These are phyloP conservation scores for Aphelidium insulamus DNA, from an alignment of 371 early-diverging fungal genomes.

Conservation along the genomic window DNA sequence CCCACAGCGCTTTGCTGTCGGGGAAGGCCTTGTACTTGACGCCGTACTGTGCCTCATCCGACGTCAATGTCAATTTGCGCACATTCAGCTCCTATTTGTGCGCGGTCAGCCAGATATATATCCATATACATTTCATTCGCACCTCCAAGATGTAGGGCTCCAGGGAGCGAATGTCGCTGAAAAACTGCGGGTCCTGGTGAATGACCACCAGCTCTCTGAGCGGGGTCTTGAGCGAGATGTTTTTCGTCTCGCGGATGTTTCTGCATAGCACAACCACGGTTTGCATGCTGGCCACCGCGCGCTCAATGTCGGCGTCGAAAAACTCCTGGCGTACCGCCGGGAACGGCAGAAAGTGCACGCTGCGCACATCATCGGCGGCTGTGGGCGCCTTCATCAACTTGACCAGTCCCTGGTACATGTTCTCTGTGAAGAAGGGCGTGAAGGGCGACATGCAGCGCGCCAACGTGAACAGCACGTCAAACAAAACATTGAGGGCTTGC, in stretches of 20 bases:
- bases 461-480: conserved; percentile 80
- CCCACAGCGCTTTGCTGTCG: conserved; percentile 72
- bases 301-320: conserved; percentile 85
- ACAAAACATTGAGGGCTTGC: conserved; percentile 72
- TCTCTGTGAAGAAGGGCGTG: conserved; percentile 96
- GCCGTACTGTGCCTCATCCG: conserved; percentile 75
- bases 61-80: conserved; percentile 56
- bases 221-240: conserved; percentile 91
- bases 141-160: conserved; percentile 67
- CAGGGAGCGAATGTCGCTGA: conserved; percentile 55
- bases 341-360: conserved; percentile 79
- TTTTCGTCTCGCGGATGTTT: conserved; percentile 80
- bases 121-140: conserved; percentile 1
- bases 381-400: conserved; percentile 31
- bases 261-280: conserved; percentile 94
- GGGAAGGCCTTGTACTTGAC: conserved; percentile 77
- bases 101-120: too few species aligned
- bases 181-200: conserved; percentile 65
- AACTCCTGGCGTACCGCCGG: conserved; percentile 82
- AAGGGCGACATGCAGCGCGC: conserved; percentile 94
- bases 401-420: conserved; percentile 87
- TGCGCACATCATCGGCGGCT: conserved; percentile 47
- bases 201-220: conserved; percentile 83
- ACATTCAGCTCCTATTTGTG: conserved; percentile 78
- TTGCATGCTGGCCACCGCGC: conserved; percentile 86